Evolutionary conservation across 2,329 filamentous ascomycete genomes (phyloP), one percentile per base, ranked within the genome.

Genomic region (Colletotrichum paranaense): DNA sequence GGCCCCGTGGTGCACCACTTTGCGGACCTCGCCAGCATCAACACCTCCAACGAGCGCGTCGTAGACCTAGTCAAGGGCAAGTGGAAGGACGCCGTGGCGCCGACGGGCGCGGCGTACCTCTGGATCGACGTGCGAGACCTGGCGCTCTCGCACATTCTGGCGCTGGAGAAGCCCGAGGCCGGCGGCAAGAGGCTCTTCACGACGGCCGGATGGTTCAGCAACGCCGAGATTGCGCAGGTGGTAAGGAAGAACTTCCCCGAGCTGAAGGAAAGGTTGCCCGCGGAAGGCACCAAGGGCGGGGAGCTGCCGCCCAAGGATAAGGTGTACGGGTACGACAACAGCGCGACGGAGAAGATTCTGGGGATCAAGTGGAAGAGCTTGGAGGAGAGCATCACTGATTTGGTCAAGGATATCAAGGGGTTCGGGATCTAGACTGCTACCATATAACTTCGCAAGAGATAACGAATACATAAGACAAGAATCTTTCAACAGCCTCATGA

Each of bases 311-410:
- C 83, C 3, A 80, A 80, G 70, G 81, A 81, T 4, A 77, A 85
- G 74, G 76, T 88, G 56, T 92, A 88, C 79, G 83, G 83, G 73
- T 88, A 86, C 70, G 88, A 93, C 78, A 93, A 91, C 78, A 85
- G 84, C 63, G 86, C 86, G 78, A 90, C 90, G 1, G 88, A 86
- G 30, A 86, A 90, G 77, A 76, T 92, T 59, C 80, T 94, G 72
- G 91, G 90, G 0, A 86, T 93, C 62, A 82, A 92, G 72, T 94
- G 89, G 86, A 90, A 84, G 75, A 80, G 83, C 4, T 77, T 94
- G 42, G 91, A 94, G 80, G 86, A 92, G 82, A 88, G 85, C 32
- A 85, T 92, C 32, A 84, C 87, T 6, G 92, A 94, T 78, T 87
- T 91, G 7, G 87, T 93, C 22, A 79, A 79, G 65, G 78, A 75